Evolutionary conservation across 441 rosid genomes (phyloP).

Genomic region (Gossypium armourianum): DNA sequence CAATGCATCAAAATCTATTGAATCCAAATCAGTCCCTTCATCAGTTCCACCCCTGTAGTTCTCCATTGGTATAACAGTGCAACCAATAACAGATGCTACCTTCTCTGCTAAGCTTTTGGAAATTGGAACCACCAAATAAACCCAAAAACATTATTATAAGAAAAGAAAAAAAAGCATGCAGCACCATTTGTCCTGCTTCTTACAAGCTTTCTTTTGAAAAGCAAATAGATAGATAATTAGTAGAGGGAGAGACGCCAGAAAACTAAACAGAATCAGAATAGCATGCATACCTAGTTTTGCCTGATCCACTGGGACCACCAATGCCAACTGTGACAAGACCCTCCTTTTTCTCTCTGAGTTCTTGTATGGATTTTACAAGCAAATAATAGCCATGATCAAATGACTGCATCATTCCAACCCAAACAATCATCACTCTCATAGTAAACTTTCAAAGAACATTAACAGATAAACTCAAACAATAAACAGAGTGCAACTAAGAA

Average conservation of each 20-base stretch:
- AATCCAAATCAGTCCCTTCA: slow-evolving; percentile 72
- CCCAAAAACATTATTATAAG: slow-evolving; percentile 14
- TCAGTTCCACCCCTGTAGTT: slow-evolving; percentile 67
- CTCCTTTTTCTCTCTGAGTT: slow-evolving; percentile 77
- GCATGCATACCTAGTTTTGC: slow-evolving; percentile 67
- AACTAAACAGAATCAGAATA: slow-evolving; percentile 6
- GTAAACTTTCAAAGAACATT: neutral
- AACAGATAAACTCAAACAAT: neutral
- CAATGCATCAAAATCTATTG: slow-evolving; percentile 74
- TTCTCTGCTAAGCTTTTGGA: slow-evolving; percentile 82
- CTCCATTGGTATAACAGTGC: slow-evolving; percentile 87
- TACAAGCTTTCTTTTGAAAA: slow-evolving; percentile 8
- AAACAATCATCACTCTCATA: slow-evolving; percentile 10
- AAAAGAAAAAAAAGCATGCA: slow-evolving; percentile 6
- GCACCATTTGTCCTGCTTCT: neutral
- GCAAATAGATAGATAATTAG: neutral
- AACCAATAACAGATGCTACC: slow-evolving; percentile 90
- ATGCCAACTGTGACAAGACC: slow-evolving; percentile 81
- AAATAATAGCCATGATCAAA: slow-evolving; percentile 84
- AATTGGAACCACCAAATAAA: slow-evolving; percentile 23
- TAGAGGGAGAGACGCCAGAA: slow-evolving; percentile 1
- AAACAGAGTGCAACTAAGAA: slow-evolving; percentile 2
- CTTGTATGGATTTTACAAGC: slow-evolving; percentile 83
- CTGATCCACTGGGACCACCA: slow-evolving; percentile 96
- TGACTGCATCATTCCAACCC: slow-evolving; percentile 40